Conservation (phyloP, 768 basidiomycete genomes). For the Ephemerocybe angulata region DNA sequence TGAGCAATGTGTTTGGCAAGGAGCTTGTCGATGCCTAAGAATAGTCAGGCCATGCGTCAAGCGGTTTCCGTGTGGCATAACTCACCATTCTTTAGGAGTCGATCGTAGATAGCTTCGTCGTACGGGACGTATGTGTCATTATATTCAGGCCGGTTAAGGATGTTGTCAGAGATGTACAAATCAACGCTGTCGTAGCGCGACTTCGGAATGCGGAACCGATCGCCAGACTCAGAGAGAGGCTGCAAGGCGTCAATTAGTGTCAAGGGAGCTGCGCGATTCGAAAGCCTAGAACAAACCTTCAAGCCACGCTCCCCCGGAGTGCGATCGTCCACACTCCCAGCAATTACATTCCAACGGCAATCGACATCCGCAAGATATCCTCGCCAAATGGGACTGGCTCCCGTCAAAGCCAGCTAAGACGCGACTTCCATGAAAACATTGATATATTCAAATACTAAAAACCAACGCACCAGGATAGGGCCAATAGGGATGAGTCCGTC, state of each 20-base stretch:
- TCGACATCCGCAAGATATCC: constrained; percentile 96
- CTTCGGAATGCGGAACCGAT: constrained; percentile 82
- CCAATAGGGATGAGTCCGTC: constrained; percentile 95
- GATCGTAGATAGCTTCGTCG: constrained; percentile 67
- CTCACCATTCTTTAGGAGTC: constrained; percentile 75
- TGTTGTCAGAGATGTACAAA: constrained; percentile 83
- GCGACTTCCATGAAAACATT: constrained; percentile 2
- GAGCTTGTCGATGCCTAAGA: constrained; percentile 75
- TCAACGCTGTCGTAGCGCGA: constrained; percentile 97
- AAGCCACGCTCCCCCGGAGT: constrained; percentile 92
- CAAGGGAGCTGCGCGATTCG: not conserved
- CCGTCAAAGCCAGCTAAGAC: constrained; percentile 82
- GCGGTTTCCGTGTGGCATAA: not conserved
- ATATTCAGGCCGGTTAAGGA: constrained; percentile 89
- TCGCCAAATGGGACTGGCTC: constrained; percentile 92
- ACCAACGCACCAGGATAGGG: constrained; percentile 77
- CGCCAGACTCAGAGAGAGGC: constrained; percentile 76
- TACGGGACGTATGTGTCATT: constrained; percentile 85
- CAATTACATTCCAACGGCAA: constrained; percentile 98
- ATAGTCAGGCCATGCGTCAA: not conserved
- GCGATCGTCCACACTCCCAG: constrained; percentile 96
- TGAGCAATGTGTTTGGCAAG: constrained; percentile 92
- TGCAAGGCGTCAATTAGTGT: constrained; percentile 2
- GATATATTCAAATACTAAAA: not conserved
- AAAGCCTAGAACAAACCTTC: constrained; percentile 47